Conservation (phyloP, 2,329 filamentous ascomycete species). For the Akanthomyces muscarius region DNA sequence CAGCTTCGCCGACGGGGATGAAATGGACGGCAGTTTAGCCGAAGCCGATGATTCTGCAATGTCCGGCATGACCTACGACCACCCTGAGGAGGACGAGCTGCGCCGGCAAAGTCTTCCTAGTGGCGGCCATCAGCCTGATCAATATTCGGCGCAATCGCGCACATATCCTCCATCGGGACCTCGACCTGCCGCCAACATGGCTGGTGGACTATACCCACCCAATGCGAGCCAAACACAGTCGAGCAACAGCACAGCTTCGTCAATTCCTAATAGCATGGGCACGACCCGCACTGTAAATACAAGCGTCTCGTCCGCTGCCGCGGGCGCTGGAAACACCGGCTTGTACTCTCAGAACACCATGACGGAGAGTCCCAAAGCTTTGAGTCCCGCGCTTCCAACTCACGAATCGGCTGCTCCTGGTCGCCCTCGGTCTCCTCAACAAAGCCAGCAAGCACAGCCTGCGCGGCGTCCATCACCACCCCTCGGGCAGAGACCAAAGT, state of each 20-base stretch:
- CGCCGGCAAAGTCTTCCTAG: slow-evolving; percentile 68
- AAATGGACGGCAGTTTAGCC: slow-evolving; percentile 51
- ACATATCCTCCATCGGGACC: slow-evolving; percentile 72
- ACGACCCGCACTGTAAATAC: slow-evolving; percentile 45
- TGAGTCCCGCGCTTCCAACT: slow-evolving; percentile 60
- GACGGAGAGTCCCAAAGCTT: slow-evolving; percentile 82
- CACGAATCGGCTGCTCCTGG: slow-evolving; percentile 49
- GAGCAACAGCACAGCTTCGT: slow-evolving; percentile 49
- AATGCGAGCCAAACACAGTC: slow-evolving; percentile 41
- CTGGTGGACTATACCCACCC: slow-evolving; percentile 59
- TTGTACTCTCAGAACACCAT: slow-evolving; percentile 71
- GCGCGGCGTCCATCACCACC: slow-evolving; percentile 52
- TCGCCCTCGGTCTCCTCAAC: slow-evolving; percentile 61
- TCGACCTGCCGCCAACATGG: slow-evolving; percentile 36
- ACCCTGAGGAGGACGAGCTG: slow-evolving; percentile 57
- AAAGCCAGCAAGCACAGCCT: slow-evolving; percentile 58
- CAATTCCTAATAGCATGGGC: slow-evolving; percentile 40
- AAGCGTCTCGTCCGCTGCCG: slow-evolving; percentile 46
- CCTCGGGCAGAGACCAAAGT: slow-evolving; percentile 40
- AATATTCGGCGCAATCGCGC: slow-evolving; percentile 59
- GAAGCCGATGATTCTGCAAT: slow-evolving; percentile 55
- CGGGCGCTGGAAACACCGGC: slow-evolving; percentile 45
- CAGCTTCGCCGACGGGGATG: slow-evolving; percentile 75
- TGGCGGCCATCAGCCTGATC: slow-evolving; percentile 44
- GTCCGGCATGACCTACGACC: slow-evolving; percentile 54